These are phyloP conservation scores for Talinum fruticosum DNA, from an alignment of 148 eudicot species.

Conservation along the genomic window DNA sequence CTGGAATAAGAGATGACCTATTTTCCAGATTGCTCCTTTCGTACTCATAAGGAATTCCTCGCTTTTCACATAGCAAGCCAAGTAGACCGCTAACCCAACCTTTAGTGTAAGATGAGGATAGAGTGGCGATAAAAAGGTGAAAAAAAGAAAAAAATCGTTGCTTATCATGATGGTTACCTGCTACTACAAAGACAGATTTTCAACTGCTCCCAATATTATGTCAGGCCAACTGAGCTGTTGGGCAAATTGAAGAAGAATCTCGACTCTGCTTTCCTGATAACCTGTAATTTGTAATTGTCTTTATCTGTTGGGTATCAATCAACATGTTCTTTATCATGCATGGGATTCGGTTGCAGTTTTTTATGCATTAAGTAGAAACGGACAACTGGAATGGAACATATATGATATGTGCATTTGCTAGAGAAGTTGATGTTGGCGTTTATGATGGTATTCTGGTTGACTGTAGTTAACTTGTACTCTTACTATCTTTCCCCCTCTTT, in stretches of 20 bases:
- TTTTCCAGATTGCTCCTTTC: too few species aligned
- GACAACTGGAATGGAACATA: background rate
- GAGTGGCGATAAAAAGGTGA: background rate
- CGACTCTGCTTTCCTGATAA: background rate
- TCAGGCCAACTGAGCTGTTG: background rate
- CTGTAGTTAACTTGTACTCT: slow-evolving; percentile 13
- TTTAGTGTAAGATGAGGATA: background rate
- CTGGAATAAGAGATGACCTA: too few species aligned
- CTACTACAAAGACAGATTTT: background rate
- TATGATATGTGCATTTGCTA: background rate
- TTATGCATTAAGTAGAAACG: background rate
- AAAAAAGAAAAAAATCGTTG: background rate
- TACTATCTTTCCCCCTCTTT: background rate
- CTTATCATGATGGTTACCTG: background rate
- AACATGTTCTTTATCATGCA: background rate
- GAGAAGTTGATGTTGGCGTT: background rate
- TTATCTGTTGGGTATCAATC: background rate
- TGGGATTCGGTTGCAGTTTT: background rate
- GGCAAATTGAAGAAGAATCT: background rate
- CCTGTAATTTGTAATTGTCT: background rate
- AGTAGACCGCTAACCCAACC: too few species aligned
- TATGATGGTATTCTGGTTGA: background rate
- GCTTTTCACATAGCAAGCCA: too few species aligned
- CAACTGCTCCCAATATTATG: background rate
- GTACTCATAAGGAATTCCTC: too few species aligned